Evolutionary conservation across 2,329 filamentous ascomycete genomes (phyloP), one percentile per base, ranked within the genome.

Genomic region (Nemania bipapillata): DNA sequence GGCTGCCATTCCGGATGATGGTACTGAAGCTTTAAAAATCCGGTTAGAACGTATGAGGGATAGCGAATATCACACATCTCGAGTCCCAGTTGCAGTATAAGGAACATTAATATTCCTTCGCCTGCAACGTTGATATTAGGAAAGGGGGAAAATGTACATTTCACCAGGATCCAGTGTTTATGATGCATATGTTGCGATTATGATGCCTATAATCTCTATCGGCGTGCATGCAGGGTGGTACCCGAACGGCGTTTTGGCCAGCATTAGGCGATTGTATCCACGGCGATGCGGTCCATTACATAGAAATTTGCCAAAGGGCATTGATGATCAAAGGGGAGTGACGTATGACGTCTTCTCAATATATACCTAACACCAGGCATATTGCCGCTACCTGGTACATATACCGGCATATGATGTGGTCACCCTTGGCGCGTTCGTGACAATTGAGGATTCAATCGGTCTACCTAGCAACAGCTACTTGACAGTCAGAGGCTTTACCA

Each of bases 11-110:
- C 86, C 87, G 35, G 89, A 91, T 72, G 89, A 91, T 74, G 89
- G 89, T 42, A 91, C 89, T 7, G 89, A 91, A 77, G 89, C 89
- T 11, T 85, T 87, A 49, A 90, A 89, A 78, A 90, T 91, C 68
- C 84, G 87, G 42, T 76, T 84, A 65, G 86, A 87, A 75, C 83
- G 84, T 71, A 81, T 83, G 77, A 82, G 83, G 73, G 80, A 85
- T 59, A 79, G 81, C 66, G 80, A 83, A 24, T 75, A 77, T 69
- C 74, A 75, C 50, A 68, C 71, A 53, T 57, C 72, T 61, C 74
- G 75, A 54, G 70, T 68, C 59, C 64, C 69, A 24, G 69, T 63
- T 49, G 70, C 63, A 47, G 74, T 65, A 54, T 77, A 73, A 68
- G 59, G 66, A 71, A 65, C 63, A 61, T 50, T 59, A 57, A 61